Base-by-base conservation (phyloP, 768 basidiomycete species). In the Pisolithus microcarpus region DNA sequence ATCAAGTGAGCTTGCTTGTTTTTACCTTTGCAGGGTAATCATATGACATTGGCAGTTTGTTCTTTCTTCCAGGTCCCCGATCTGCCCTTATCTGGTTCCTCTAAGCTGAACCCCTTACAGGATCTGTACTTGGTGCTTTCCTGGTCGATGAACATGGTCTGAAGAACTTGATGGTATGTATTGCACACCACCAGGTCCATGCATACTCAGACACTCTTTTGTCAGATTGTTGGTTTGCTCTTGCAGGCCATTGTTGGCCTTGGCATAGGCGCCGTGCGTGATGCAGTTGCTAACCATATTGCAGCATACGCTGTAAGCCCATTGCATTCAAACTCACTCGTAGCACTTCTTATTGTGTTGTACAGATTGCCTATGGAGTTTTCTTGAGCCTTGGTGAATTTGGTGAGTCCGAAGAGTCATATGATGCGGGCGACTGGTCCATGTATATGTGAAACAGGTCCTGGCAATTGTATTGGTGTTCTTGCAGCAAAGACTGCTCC, bases 361-460 rank as follows among this genome's bases (percentile, higher is more conserved):
- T 39, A 43, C 50, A 82, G 80, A 81, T 94, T 34, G 71, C 95
- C 7, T 95, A 96, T 59, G 94, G 93, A 13, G 80, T 96, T 46
- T 96, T 96, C 78, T 64, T 94, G 59, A 82, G 80, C 60, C 85
- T 92, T 50, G 94, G 93, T 43, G 93, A 95, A 70, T 71, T 91
- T 24, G 90, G 88, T 75, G 51, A 30, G 72, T 61, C 38, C 54
- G 36, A 30, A 30, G 19, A 1, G 19, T 24, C 10, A 30, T 37
- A 71, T 78, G 80, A 30, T 26, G 26, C 7, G 26, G 26, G 4
- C 4, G 26, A 26, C 7, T 26, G 7, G 26, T 26, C 26, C 26
- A 26, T 26, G 26, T 26, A 26, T 7, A 26, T 26, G 26, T 26
- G 26, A 26, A 26, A 7, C 26, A 26, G 26, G 26, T 26, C 26